A percentile compares a stretch with the other conserved stretches of the same genome.
phyloP scores from a whole-genome alignment of 73 alveolate species.

The Blepharisma japonicum region DNA sequence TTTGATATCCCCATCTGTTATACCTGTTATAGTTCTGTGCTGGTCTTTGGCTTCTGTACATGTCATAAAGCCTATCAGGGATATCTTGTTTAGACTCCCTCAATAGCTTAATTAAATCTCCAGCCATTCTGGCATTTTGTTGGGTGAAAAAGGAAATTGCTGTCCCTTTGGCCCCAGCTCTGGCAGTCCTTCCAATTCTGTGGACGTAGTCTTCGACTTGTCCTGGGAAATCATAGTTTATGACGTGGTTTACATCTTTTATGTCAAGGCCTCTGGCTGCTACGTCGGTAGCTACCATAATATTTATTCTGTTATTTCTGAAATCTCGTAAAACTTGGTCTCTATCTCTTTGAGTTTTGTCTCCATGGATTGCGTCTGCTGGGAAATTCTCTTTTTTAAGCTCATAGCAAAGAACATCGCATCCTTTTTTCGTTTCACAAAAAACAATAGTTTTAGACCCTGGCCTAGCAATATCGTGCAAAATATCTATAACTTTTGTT shows the following conservation, averaged over 20 bases:
- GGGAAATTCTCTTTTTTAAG: conserved; percentile 62
- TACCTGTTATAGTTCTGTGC: too few species aligned
- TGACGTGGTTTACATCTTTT: conserved; percentile 86
- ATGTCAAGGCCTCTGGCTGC: conserved; percentile 98
- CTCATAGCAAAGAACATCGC: conserved; percentile 67
- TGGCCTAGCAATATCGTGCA: conserved; percentile 55
- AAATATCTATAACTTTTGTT: conserved; percentile 52
- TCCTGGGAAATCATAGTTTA: conserved; percentile 95
- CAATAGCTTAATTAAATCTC: conserved; percentile 12
- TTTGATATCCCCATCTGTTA: not conserved
- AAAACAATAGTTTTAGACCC: conserved; percentile 81
- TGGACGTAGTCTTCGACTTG: conserved; percentile 92
- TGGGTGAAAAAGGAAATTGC: conserved; percentile 7
- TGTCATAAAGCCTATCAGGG: not conserved
- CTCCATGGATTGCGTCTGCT: conserved; percentile 91
- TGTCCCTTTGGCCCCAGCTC: conserved; percentile 28
- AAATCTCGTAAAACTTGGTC: conserved; percentile 83
- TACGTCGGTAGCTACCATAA: conserved; percentile 97
- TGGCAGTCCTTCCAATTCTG: conserved; percentile 89
- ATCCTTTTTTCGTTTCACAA: conserved; percentile 84
- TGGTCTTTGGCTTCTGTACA: not conserved
- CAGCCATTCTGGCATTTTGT: conserved; percentile 13
- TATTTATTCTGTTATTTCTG: conserved; percentile 80
- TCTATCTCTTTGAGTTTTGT: conserved; percentile 69
- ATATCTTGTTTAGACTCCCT: conserved; percentile 9